Evolutionary conservation across 2,329 filamentous ascomycete species (phyloP).

Genomic region (Paraconiothyrium sp.): DNA sequence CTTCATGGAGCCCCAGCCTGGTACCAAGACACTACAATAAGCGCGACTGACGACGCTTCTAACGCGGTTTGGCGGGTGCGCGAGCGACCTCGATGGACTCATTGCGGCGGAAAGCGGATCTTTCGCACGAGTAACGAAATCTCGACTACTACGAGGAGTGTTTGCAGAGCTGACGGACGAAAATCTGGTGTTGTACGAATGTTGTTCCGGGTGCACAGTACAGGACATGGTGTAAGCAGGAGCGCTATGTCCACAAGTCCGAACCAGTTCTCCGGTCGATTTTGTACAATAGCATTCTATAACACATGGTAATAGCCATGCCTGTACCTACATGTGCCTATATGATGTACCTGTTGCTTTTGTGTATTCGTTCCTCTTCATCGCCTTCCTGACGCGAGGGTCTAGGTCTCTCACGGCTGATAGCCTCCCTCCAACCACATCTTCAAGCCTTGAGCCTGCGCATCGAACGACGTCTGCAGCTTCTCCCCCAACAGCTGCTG

Average conservation of each 20-base stretch:
- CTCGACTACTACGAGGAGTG: not conserved
- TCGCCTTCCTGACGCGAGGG: not conserved
- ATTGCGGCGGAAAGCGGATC: too few relatives aligned
- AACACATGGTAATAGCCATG: not conserved
- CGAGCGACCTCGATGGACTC: too few relatives aligned
- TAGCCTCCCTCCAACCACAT: conserved; percentile 25
- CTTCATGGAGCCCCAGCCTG: not conserved
- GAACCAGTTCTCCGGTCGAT: not conserved
- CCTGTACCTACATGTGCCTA: not conserved
- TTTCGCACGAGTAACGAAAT: too few relatives aligned
- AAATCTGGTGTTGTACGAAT: not conserved
- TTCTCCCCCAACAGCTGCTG: conserved; percentile 24
- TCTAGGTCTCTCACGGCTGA: not conserved
- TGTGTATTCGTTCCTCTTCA: not conserved
- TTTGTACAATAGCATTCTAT: not conserved
- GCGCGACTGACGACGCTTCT: not conserved
- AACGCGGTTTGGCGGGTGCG: not conserved
- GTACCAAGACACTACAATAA: conserved; percentile 1
- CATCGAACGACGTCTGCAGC: conserved; percentile 39
- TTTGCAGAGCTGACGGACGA: not conserved
- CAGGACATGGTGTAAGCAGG: not conserved
- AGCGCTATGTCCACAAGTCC: not conserved
- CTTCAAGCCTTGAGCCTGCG: conserved; percentile 41
- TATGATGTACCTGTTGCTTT: not conserved
- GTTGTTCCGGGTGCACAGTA: not conserved